Base-by-base conservation (phyloP, 306 rosid species). In the Geum urbanum region DNA sequence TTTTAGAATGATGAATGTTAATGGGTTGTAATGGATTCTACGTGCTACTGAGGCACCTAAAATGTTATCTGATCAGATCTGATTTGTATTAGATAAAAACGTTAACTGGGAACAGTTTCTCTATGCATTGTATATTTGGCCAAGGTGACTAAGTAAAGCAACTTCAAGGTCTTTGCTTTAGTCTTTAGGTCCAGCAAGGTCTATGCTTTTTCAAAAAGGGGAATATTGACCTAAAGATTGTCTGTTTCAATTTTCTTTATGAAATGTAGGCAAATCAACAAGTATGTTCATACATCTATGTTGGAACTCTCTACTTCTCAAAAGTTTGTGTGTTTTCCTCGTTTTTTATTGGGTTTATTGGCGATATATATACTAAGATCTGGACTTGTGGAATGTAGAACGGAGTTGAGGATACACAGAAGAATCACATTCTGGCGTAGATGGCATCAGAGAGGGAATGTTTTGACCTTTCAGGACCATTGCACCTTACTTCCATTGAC, bases 391-490 rank as follows among this genome's bases (percentile, higher is more conserved):
- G 68, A 51, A 35, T 73, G 71, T 71, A 70, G 71, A 65, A 55
- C 47, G 52, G 78, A 59, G 66, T 76, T 61, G 69, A 68, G 79
- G 82, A 74, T 75, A 48, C 22, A 8, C 13, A 62, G 77, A 71
- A 79, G 84, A 63, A 46, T 19, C 37, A 48, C 11, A 11, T 53
- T 55, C 51, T 32, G 71, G 63, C 71, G 75, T 5, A 55, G 48
- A 94, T 89, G 97, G 87, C 85, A 18, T 83, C 89, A 55, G 87
- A 88, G 82, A 87, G 86, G 80, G 89, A 94, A 39, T 14, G 46
- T 71, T 91, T 91, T 80, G 80, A 82, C 74, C 91, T 82, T 82
- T 77, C 85, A 44, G 99, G 97, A 72, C 96, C 97, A 65, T 87
- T 84, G 63, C 92, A 87, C 72, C 66, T 94, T 52, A 84, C 95